phyloP scores from a whole-genome alignment of 177 flowering plant species.

The Vitis hybrid region DNA sequence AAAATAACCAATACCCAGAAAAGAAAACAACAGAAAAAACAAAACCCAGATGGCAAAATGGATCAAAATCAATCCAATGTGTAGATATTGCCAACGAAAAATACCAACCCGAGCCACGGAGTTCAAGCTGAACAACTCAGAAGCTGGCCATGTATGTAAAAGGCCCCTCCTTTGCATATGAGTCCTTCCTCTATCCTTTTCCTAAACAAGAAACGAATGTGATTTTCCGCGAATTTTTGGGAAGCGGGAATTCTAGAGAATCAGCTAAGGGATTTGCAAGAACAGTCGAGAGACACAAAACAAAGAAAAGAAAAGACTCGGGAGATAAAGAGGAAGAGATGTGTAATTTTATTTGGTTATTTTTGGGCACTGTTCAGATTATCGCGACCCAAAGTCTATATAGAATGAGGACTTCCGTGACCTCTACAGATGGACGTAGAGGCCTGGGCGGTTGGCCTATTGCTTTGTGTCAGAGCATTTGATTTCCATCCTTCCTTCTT shows the following conservation, averaged over 20 bases:
- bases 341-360: too few species aligned
- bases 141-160: not conserved
- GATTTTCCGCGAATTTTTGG: constrained; percentile 16
- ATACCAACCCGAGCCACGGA: constrained; percentile 13
- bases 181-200: not conserved
- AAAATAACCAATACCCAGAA: not conserved
- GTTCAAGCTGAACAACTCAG: constrained; percentile 5
- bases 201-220: constrained; percentile 11
- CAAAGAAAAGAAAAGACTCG: not conserved
- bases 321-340: too few species aligned
- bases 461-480: too few species aligned
- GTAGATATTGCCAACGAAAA: not conserved
- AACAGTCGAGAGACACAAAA: constrained; percentile 9
- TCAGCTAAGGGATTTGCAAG: constrained; percentile 6
- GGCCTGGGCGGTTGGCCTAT: too few species aligned
- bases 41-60: constrained; percentile 11
- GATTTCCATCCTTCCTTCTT: too few species aligned
- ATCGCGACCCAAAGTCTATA: too few species aligned
- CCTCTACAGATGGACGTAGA: too few species aligned
- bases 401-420: too few species aligned
- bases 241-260: constrained; percentile 19
- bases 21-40: not conserved
- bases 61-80: constrained; percentile 15
- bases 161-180: not conserved
- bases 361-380: too few species aligned